Percentiles rank a stretch among this genome's conserved stretches.
Conservation (phyloP, 495 filamentous ascomycete genomes). For the Hypoxylon fragiforme region DNA sequence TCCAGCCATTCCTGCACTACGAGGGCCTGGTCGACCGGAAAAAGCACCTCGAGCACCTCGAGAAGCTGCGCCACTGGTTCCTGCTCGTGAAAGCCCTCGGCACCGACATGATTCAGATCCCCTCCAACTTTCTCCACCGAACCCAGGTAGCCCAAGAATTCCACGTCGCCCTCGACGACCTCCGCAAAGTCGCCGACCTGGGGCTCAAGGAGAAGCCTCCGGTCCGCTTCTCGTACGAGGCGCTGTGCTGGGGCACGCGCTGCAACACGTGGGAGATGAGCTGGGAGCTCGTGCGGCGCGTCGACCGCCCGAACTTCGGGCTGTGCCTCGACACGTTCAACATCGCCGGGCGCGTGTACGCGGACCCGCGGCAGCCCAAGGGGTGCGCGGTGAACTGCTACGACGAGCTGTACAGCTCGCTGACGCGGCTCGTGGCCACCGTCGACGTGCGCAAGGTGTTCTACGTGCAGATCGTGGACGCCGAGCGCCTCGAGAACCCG, state of each 20-base stretch:
- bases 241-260: constrained; percentile 73
- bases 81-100: constrained; percentile 61
- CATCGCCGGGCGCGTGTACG: constrained; percentile 73
- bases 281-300: constrained; percentile 68
- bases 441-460: constrained; percentile 73
- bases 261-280: constrained; percentile 71
- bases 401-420: constrained; percentile 56
- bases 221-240: constrained; percentile 77
- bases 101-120: constrained; percentile 75
- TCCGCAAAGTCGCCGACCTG: constrained; percentile 67
- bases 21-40: constrained; percentile 70
- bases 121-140: constrained; percentile 67
- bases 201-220: constrained; percentile 55
- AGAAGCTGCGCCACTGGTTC: constrained; percentile 72
- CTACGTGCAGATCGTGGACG: constrained; percentile 80
- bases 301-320: constrained; percentile 74
- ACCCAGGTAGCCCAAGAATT: constrained; percentile 60
- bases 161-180: constrained; percentile 63
- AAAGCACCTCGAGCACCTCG: constrained; percentile 59
- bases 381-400: constrained; percentile 64
- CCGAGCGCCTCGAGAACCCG: constrained; percentile 62
- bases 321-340: constrained; percentile 83
- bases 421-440: constrained; percentile 57
- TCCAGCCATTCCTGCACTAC: constrained; percentile 81
- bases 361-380: constrained; percentile 60